Base-by-base conservation (phyloP, 2,329 filamentous ascomycete species). In the Fusarium continuum region DNA sequence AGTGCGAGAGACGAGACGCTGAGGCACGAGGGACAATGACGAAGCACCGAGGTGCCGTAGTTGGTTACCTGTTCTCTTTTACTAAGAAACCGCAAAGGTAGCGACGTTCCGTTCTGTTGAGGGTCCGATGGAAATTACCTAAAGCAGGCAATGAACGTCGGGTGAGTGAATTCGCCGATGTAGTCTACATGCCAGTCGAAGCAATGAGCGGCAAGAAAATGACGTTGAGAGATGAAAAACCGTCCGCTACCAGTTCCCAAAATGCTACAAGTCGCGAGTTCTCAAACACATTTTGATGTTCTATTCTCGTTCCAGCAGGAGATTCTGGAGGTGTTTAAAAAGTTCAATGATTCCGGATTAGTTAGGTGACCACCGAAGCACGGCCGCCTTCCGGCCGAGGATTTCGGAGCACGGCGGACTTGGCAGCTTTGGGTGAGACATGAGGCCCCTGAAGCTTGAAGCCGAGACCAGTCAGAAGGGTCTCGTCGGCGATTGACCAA, bases 391-490 rank as follows among this genome's bases (percentile, higher is more conserved):
- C 62, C 57, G 36, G 57, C 62, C 57, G 57, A 65, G 44, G 49
- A 43, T 44, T 40, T 65, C 54, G 56, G 52, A 50, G 31, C 16
- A 44, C 40, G 19, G 13, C 26, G 39, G 36, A 6, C 40, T 32
- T 48, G 22, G 50, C n/a, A n/a, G 26, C 25, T 23, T 45, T 25
- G 35, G 40, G 55, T 47, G 49, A 64, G 44, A 52, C 40, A 43
- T 54, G 63, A 59, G 52, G 40, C 47, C 39, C 39, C 34, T 40
- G 32, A 47, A 55, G 25, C 39, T 29, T 40, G 32, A 47, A 55
- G 25, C 31, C 38, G 61, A 38, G 28, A 65, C 61, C 41, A 54
- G 55, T 35, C 16, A 28, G 59, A 51, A 64, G 39, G 54, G 61
- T 61, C 61, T 64, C 61, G 61, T 44, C 48, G 45, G 49, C 34